Conservation (phyloP, 768 basidiomycete genomes). For the Saitozyma podzolica region DNA sequence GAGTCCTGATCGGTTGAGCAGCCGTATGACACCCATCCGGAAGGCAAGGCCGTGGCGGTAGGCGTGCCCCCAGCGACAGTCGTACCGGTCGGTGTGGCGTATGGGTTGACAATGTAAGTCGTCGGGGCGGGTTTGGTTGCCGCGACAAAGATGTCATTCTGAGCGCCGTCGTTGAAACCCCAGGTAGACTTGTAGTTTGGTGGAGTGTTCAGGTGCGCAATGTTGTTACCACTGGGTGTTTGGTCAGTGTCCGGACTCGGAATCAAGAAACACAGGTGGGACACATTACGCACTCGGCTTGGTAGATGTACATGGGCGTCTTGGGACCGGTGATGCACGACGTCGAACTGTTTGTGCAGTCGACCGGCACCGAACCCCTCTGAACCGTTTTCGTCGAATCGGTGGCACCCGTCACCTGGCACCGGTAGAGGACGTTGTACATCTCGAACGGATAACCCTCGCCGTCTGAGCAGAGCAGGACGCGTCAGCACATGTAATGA, state of each 20-base stretch:
- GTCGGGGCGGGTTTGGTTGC: conserved; percentile 8
- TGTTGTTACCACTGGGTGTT: conserved; percentile 16
- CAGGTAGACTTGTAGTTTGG: conserved; percentile 64
- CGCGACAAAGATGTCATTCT: conserved; percentile 67
- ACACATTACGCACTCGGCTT: conserved; percentile 3
- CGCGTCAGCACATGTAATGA: no score
- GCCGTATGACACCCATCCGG: conserved; percentile 5
- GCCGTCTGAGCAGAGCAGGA: conserved; percentile 5
- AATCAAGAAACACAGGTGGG: not conserved
- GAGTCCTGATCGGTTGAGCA: conserved; percentile 11
- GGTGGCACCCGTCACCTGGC: conserved; percentile 7
- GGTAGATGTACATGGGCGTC: conserved; percentile 8
- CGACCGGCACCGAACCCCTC: conserved; percentile 5
- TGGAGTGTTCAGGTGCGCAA: conserved; percentile 16
- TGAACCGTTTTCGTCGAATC: conserved; percentile 3
- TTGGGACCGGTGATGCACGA: no score
- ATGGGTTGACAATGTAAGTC: conserved; percentile 7
- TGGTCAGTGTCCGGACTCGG: not conserved
- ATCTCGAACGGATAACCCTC: no score
- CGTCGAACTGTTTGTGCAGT: not conserved
- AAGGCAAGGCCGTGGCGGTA: conserved; percentile 12
- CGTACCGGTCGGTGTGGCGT: conserved; percentile 5
- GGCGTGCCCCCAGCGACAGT: not conserved
- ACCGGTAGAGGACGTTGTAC: conserved; percentile 24
- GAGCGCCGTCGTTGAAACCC: conserved; percentile 69